These are phyloP conservation scores for Suillus weaverae DNA, from an alignment of 768 basidiomycete species.

Conservation along the genomic window DNA sequence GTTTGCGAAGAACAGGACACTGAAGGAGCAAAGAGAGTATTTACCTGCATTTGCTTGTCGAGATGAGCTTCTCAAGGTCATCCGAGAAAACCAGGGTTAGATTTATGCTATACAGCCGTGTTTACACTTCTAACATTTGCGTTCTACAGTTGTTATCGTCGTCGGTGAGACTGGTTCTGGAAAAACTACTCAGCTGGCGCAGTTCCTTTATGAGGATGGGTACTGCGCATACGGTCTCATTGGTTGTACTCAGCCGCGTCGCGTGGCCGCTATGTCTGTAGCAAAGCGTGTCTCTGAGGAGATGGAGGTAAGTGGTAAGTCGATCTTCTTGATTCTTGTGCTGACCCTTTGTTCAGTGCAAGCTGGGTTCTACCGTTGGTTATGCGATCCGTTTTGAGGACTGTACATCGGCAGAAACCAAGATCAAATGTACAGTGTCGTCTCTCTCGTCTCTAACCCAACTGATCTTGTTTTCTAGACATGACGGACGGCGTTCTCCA, in stretches of 20 bases:
- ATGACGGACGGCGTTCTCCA: conserved; percentile 99
- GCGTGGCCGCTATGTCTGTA: conserved; percentile 99
- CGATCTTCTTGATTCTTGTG: not conserved
- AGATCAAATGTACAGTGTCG: conserved; percentile 83
- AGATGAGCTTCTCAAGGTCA: conserved; percentile 83
- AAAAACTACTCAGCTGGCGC: conserved; percentile 94
- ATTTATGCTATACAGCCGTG: not conserved
- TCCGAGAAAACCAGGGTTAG: conserved; percentile 93
- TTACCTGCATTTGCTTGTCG: conserved; percentile 97
- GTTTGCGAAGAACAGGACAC: conserved; percentile 77
- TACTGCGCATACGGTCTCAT: conserved; percentile 88
- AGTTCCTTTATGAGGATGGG: conserved; percentile 97
- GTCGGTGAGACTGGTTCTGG: conserved; percentile 99
- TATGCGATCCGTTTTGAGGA: conserved; percentile 99
- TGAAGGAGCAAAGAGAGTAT: conserved; percentile 96
- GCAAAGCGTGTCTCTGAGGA: conserved; percentile 99
- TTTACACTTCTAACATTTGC: not conserved
- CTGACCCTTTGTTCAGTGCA: conserved; percentile 52
- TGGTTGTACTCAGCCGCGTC: conserved; percentile 96
- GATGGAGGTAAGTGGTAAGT: conserved; percentile 73
- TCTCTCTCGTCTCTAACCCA: not conserved
- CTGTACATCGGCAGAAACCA: conserved; percentile 90
- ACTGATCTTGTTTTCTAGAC: conserved; percentile 46
- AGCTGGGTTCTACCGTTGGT: conserved; percentile 87
- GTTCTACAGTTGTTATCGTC: conserved; percentile 75